A percentile compares a stretch with the other conserved stretches of the same genome.
phyloP scores from a whole-genome alignment of 345 rosid species.

The Adansonia digitata region DNA sequence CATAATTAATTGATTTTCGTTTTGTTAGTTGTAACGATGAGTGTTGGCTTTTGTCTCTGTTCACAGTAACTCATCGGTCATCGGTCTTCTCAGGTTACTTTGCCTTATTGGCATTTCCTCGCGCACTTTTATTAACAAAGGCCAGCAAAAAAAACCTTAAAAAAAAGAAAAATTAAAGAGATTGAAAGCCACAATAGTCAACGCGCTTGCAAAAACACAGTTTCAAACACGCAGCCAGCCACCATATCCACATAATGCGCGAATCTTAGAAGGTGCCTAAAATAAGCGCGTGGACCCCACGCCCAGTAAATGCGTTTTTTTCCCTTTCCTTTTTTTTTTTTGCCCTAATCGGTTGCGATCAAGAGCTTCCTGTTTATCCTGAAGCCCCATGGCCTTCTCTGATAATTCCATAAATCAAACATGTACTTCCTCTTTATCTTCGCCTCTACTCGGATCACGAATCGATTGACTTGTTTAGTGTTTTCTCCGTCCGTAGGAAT shows the following conservation, averaged over 20 bases:
- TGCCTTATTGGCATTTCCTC: too few relatives aligned
- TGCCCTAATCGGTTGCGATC: constrained; percentile 40
- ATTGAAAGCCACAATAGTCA: neutral
- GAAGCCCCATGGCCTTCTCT: constrained; percentile 22
- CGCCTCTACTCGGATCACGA: constrained; percentile 22
- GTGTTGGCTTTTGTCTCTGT: too few relatives aligned
- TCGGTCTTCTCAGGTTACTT: too few relatives aligned
- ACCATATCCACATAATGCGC: neutral
- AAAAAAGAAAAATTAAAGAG: neutral
- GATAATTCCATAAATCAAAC: constrained; percentile 40
- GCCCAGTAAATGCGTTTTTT: neutral
- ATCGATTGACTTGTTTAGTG: constrained; percentile 25
- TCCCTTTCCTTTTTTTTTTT: constrained; percentile 9
- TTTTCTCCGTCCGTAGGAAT: neutral
- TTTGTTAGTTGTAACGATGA: too few relatives aligned
- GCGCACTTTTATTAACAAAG: too few relatives aligned
- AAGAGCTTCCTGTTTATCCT: constrained; percentile 21
- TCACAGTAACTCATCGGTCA: too few relatives aligned
- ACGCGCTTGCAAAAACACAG: neutral
- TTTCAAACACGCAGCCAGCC: neutral
- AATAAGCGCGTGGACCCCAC: neutral
- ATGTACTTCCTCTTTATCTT: constrained; percentile 28
- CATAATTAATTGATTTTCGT: too few relatives aligned
- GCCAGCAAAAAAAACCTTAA: neutral
- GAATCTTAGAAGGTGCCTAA: neutral